These are phyloP conservation scores for Vicia sativa DNA, from an alignment of 306 rosid genomes.

Conservation along the genomic window DNA sequence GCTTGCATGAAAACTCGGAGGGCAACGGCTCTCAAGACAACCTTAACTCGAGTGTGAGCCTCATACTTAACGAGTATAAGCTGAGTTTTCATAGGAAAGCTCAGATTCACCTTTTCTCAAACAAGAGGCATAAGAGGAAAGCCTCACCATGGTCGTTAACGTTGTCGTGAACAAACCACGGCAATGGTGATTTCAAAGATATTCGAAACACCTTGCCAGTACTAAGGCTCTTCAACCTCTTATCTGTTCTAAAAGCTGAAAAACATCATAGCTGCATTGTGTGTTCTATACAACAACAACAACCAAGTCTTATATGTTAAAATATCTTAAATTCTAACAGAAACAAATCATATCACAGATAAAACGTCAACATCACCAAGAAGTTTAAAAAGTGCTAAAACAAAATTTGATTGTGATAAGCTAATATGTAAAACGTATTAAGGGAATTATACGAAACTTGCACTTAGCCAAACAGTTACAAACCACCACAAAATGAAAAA, in stretches of 20 bases:
- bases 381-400: neutral
- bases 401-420: neutral
- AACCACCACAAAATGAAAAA: neutral
- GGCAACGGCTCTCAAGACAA: conserved; percentile 7
- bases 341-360: neutral
- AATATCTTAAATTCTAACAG: neutral
- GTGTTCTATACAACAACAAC: neutral
- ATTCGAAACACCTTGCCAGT: conserved; percentile 35
- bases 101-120: conserved; percentile 35
- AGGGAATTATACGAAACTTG: neutral
- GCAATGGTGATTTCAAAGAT: conserved; percentile 7
- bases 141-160: conserved; percentile 26
- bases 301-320: neutral
- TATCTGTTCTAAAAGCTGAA: conserved; percentile 21
- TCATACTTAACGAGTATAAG: conserved; percentile 36
- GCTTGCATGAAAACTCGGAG: neutral
- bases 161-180: conserved; percentile 11
- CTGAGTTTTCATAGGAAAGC: conserved; percentile 6
- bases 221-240: conserved; percentile 25
- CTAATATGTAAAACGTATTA: neutral
- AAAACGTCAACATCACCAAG: neutral
- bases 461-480: neutral
- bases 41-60: conserved; percentile 32
- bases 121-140: conserved; percentile 8
- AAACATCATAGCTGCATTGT: conserved; percentile 30